Percentiles rank a stretch among this genome's conserved stretches.
These are phyloP conservation scores for Babesia ovis DNA, from an alignment of 169 alveolate species.

Conservation along the genomic window DNA sequence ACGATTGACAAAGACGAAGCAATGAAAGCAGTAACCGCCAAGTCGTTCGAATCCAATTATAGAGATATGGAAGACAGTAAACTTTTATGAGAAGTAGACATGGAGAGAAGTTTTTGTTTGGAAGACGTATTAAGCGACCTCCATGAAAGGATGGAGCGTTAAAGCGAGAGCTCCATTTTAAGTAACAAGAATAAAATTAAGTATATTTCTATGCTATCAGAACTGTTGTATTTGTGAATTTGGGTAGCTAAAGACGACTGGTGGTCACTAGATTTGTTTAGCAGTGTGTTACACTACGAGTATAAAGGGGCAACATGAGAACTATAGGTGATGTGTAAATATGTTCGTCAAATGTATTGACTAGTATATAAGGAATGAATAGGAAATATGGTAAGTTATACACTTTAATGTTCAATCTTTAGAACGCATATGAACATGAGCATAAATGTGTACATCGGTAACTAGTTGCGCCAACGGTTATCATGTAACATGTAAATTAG, in stretches of 20 bases:
- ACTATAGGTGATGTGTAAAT: too few species aligned
- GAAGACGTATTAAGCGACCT: neutral
- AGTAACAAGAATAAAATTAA: neutral
- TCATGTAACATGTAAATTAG: neutral
- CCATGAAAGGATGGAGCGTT: neutral
- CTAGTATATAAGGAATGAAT: too few species aligned
- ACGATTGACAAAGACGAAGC: neutral
- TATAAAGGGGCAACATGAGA: too few species aligned
- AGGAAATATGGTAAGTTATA: too few species aligned
- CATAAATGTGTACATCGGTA: too few species aligned
- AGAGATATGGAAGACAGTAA: neutral
- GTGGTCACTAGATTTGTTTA: neutral
- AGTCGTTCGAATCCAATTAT: neutral
- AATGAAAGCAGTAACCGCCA: neutral
- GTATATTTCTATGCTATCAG: neutral
- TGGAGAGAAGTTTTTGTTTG: neutral
- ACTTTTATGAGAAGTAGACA: neutral
- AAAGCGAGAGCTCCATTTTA: neutral
- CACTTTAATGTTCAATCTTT: too few species aligned
- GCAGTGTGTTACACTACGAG: neutral
- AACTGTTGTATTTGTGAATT: neutral
- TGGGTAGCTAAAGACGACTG: neutral
- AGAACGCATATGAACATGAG: too few species aligned
- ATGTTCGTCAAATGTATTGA: too few species aligned
- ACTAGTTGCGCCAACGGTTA: neutral